Percentiles rank a stretch among this genome's conserved stretches.
phyloP scores from a whole-genome alignment of 345 rosid species.

The Cochlearia excelsa region DNA sequence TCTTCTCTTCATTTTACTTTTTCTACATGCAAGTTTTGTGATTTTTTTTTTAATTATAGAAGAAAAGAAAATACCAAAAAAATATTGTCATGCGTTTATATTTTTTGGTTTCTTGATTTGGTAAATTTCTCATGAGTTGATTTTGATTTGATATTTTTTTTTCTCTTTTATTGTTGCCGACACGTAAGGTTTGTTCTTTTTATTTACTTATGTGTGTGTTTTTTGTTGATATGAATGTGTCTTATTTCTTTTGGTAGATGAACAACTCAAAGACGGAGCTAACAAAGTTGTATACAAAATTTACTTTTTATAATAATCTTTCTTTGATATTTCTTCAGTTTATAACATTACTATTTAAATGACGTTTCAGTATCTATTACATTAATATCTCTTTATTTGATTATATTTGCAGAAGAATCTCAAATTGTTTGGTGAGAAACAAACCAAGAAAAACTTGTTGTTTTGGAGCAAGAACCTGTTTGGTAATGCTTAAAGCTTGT shows the following conservation, averaged over 20 bases:
- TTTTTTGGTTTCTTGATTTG: constrained; percentile 26
- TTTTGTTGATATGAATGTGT: not conserved
- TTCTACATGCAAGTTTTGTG: constrained; percentile 36
- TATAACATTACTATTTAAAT: constrained; percentile 21
- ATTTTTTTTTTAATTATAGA: not conserved
- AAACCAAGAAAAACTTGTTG: constrained; percentile 27
- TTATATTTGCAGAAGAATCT: constrained; percentile 7
- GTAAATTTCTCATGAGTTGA: constrained; percentile 22
- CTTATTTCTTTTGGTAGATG: constrained; percentile 30
- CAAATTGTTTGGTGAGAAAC: constrained; percentile 30
- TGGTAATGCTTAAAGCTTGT: constrained; percentile 26
- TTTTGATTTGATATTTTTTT: not conserved
- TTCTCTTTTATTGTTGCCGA: constrained; percentile 30
- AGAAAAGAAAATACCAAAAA: too few relatives aligned
- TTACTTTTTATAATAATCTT: not conserved
- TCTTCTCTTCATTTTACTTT: not conserved
- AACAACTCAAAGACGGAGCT: constrained; percentile 40
- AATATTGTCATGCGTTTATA: not conserved
- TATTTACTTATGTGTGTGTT: constrained; percentile 12
- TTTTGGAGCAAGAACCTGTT: constrained; percentile 16
- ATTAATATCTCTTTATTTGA: constrained; percentile 8
- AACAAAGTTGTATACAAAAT: constrained; percentile 22
- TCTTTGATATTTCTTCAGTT: constrained; percentile 1
- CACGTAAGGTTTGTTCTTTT: constrained; percentile 37
- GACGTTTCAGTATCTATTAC: constrained; percentile 10